These are phyloP conservation scores for Miscanthus lutarioriparius DNA, from an alignment of 176 grass and related monocot species.

Conservation along the genomic window DNA sequence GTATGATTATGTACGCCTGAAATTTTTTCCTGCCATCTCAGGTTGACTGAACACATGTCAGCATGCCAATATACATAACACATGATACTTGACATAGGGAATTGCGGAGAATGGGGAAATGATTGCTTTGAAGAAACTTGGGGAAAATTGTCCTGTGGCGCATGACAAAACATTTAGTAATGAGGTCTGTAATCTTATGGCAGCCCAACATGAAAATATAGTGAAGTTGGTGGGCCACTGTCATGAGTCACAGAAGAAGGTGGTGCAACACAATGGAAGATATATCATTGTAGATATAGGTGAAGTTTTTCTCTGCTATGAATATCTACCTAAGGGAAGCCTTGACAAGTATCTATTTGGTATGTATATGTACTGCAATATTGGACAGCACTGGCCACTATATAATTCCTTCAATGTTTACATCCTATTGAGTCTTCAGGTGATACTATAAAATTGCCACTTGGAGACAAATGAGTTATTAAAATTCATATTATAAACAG, in stretches of 20 bases:
- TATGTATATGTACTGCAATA: not conserved
- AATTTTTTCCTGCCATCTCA: not conserved
- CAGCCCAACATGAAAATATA: conserved; percentile 14
- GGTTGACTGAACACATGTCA: not conserved
- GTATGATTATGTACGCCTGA: not conserved
- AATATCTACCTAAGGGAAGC: conserved; percentile 32
- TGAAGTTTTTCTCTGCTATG: conserved; percentile 34
- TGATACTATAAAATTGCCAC: no score
- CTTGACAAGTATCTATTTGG: conserved; percentile 34
- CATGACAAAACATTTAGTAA: conserved; percentile 16
- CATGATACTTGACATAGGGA: conserved; percentile 1
- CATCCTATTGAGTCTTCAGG: not conserved
- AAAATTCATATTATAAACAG: not conserved
- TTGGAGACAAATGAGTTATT: not conserved
- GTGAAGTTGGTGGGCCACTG: conserved; percentile 30
- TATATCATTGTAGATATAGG: conserved; percentile 35
- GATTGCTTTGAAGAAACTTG: conserved; percentile 38
- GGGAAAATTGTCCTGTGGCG: not conserved
- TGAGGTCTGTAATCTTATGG: conserved; percentile 35
- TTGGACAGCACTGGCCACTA: not conserved
- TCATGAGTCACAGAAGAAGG: conserved; percentile 35
- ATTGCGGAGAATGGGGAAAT: not conserved
- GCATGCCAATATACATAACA: not conserved
- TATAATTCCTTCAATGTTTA: not conserved
- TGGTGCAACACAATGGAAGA: conserved; percentile 33